phyloP scores from a whole-genome alignment of 2,329 filamentous ascomycete species.

The Aureobasidium sp. region DNA sequence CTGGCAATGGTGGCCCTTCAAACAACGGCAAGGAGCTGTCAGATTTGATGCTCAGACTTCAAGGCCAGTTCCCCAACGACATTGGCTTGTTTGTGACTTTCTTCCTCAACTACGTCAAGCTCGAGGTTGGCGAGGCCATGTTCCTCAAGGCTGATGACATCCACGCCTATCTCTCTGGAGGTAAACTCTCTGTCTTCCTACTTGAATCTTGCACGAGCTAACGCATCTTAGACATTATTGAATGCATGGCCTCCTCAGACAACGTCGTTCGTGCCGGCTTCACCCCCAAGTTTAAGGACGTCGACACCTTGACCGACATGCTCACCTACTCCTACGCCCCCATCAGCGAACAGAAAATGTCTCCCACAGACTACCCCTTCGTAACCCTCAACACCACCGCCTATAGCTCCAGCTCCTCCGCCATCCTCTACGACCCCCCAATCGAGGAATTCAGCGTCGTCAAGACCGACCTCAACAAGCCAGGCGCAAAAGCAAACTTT shows the following conservation, averaged over 20 bases:
- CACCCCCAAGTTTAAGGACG: conserved; percentile 98
- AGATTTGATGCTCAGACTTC: conserved; percentile 67
- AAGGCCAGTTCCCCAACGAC: conserved; percentile 79
- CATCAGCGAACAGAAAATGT: conserved; percentile 91
- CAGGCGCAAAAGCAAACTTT: conserved; percentile 77
- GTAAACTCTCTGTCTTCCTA: conserved; percentile 21
- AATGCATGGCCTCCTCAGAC: conserved; percentile 99
- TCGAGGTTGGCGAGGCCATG: conserved; percentile 85
- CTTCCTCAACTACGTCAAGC: conserved; percentile 90
- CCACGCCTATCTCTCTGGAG: conserved; percentile 81
- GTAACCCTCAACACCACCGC: conserved; percentile 71
- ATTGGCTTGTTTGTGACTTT: conserved; percentile 93
- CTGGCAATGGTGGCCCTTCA: conserved; percentile 61
- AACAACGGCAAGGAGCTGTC: conserved; percentile 64
- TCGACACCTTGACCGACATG: conserved; percentile 79
- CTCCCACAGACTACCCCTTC: conserved; percentile 77
- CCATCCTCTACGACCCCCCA: conserved; percentile 81
- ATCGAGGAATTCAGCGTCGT: conserved; percentile 95
- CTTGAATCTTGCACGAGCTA: neutral
- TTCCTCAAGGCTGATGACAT: conserved; percentile 96
- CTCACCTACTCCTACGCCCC: conserved; percentile 93
- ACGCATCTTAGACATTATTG: conserved; percentile 68
- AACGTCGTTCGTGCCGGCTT: conserved; percentile 97
- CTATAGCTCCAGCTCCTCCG: conserved; percentile 69
- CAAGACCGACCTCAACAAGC: conserved; percentile 62